These are phyloP conservation scores for Tetrapisispora fleetii DNA, from an alignment of 805 yeast species.

Conservation along the genomic window DNA sequence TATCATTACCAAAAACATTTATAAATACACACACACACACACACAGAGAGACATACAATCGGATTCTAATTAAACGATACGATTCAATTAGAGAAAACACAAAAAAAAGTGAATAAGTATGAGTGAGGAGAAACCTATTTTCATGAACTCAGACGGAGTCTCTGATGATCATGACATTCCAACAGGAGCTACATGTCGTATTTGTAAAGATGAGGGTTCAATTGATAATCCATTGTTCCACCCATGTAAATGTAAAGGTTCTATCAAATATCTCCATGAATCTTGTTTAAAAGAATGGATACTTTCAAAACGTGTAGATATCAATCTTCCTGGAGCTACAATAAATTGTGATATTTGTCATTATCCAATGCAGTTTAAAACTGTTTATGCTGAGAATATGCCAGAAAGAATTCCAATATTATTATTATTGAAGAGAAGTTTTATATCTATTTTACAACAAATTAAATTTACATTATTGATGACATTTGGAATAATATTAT, in stretches of 20 bases:
- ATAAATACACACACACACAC: too few species aligned
- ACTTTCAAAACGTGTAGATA: constrained; percentile 26
- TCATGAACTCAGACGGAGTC: neutral
- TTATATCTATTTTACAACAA: constrained; percentile 12
- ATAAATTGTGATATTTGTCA: constrained; percentile 84
- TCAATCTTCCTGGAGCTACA: constrained; percentile 33
- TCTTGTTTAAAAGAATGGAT: constrained; percentile 89
- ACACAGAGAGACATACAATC: too few species aligned
- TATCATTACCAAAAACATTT: neutral
- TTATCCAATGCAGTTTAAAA: constrained; percentile 56
- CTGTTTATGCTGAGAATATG: constrained; percentile 55
- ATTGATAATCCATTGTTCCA: constrained; percentile 68
- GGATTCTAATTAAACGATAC: too few species aligned
- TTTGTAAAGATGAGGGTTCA: constrained; percentile 88
- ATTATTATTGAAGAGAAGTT: constrained; percentile 36
- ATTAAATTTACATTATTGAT: constrained; percentile 14
- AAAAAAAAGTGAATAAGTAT: too few species aligned
- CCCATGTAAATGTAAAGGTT: constrained; percentile 92
- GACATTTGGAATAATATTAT: constrained; percentile 29
- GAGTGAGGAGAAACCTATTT: neutral
- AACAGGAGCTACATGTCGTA: constrained; percentile 55
- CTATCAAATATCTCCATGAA: constrained; percentile 87
- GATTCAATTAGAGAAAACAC: too few species aligned
- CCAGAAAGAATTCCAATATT: constrained; percentile 51
- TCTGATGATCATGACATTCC: constrained; percentile 3